Conservation (phyloP, 805 yeast genomes). For the Ogataea zsoltii region DNA sequence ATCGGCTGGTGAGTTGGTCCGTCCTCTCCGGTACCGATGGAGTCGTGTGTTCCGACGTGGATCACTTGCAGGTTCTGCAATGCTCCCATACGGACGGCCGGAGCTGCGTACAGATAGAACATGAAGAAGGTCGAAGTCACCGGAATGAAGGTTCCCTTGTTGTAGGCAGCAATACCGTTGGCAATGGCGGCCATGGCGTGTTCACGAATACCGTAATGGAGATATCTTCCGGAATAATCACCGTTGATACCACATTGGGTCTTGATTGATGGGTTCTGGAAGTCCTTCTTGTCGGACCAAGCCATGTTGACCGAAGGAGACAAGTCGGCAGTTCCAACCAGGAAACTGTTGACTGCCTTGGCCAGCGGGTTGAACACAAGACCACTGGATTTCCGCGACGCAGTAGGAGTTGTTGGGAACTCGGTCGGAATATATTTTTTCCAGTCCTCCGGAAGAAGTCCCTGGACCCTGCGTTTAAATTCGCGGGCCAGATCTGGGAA, state of each 20-base stretch:
- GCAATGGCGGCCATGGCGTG: conserved; percentile 98
- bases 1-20: conserved; percentile 94
- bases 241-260: conserved; percentile 55
- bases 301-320: conserved; percentile 90
- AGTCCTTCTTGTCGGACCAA: conserved; percentile 78
- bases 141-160: conserved; percentile 82
- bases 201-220: conserved; percentile 98
- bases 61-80: conserved; percentile 77
- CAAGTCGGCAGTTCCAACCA: conserved; percentile 98
- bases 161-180: conserved; percentile 94
- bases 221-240: conserved; percentile 85
- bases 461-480: conserved; percentile 69
- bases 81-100: conserved; percentile 84
- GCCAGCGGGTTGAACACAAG: conserved; percentile 62
- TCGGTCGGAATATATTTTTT: conserved; percentile 72
- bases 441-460: conserved; percentile 85
- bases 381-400: conserved; percentile 94
- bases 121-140: conserved; percentile 64
- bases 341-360: conserved; percentile 61
- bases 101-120: conserved; percentile 81
- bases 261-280: conserved; percentile 77
- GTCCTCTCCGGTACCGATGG: conserved; percentile 89
- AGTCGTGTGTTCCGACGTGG: conserved; percentile 89
- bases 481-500: conserved; percentile 80
- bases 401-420: conserved; percentile 81